Percentiles rank a stretch among this genome's conserved stretches.
phyloP scores from a whole-genome alignment of 176 grass and related monocot species.

The Eleusine indica region DNA sequence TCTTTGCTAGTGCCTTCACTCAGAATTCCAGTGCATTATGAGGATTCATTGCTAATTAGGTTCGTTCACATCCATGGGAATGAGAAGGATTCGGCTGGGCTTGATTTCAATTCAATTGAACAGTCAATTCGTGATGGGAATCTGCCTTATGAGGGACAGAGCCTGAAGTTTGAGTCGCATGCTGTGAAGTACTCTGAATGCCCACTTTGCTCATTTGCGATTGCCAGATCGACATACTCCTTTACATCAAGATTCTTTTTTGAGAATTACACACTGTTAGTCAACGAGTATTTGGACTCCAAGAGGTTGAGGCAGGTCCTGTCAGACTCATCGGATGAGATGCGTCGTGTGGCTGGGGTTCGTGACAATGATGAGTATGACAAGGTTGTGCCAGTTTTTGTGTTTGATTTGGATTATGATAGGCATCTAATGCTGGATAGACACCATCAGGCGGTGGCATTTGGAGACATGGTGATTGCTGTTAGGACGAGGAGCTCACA shows the following conservation, averaged over 20 bases:
- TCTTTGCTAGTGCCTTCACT: conserved; percentile 75
- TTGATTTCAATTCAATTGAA: conserved; percentile 73
- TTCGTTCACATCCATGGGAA: conserved; percentile 89
- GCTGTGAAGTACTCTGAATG: conserved; percentile 70
- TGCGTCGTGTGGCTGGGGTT: conserved; percentile 58
- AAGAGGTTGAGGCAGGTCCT: conserved; percentile 87
- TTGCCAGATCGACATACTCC: conserved; percentile 69
- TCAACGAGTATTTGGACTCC: conserved; percentile 89
- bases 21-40: conserved; percentile 84
- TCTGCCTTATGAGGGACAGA: conserved; percentile 65
- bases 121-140: conserved; percentile 63
- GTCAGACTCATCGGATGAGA: conserved; percentile 72
- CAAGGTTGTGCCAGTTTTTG: conserved; percentile 78
- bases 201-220: conserved; percentile 71
- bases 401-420: conserved; percentile 93
- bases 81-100: conserved; percentile 53
- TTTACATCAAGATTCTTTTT: conserved; percentile 89
- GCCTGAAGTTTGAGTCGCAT: conserved; percentile 58
- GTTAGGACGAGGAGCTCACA: conserved; percentile 89
- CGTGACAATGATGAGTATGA: conserved; percentile 57
- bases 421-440: conserved; percentile 76
- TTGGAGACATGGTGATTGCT: conserved; percentile 88
- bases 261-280: conserved; percentile 93
- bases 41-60: conserved; percentile 71
- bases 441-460: conserved; percentile 86